A percentile compares a stretch with the other conserved stretches of the same genome.
These are phyloP conservation scores for Nemophila menziesii DNA, from an alignment of 257 asterid species.

Conservation along the genomic window DNA sequence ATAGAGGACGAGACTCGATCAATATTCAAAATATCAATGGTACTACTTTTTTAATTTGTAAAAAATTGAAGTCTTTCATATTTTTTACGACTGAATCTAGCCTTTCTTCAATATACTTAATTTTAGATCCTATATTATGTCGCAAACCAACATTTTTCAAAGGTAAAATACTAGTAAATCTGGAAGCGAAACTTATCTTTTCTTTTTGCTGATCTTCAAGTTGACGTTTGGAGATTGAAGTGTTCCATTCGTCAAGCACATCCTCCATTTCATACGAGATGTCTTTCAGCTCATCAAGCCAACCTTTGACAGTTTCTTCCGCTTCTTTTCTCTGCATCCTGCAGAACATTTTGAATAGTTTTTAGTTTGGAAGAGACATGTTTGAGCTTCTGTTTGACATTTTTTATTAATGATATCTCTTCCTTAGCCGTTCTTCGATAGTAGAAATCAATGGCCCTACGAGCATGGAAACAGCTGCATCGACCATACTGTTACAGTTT, in stretches of 20 bases:
- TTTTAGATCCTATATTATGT: constrained; percentile 8
- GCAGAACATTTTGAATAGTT: not conserved
- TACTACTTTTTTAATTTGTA: not conserved
- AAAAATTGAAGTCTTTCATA: constrained; percentile 9
- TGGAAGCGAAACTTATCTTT: not conserved
- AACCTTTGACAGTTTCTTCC: constrained; percentile 7
- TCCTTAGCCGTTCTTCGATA: too few relatives aligned
- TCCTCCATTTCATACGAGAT: constrained; percentile 15
- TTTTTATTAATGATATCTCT: too few relatives aligned
- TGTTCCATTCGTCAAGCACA: constrained; percentile 10
- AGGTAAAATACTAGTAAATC: not conserved
- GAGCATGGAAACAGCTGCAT: too few relatives aligned
- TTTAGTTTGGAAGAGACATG: not conserved
- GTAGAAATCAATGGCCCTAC: too few relatives aligned
- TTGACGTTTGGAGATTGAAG: not conserved
- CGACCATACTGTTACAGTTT: too few relatives aligned
- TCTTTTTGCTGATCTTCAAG: not conserved
- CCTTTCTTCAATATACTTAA: constrained; percentile 7
- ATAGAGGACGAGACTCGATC: constrained; percentile 4
- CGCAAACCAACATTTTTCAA: not conserved
- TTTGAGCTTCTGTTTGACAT: too few relatives aligned
- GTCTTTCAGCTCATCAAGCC: constrained; percentile 11
- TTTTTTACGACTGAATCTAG: constrained; percentile 10
- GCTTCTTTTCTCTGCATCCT: constrained; percentile 1
- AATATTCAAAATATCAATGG: not conserved